Evolutionary conservation across 352 stramenopile species (phyloP), one percentile per base, ranked within the genome.

Genomic region (Pythium coloratum): DNA sequence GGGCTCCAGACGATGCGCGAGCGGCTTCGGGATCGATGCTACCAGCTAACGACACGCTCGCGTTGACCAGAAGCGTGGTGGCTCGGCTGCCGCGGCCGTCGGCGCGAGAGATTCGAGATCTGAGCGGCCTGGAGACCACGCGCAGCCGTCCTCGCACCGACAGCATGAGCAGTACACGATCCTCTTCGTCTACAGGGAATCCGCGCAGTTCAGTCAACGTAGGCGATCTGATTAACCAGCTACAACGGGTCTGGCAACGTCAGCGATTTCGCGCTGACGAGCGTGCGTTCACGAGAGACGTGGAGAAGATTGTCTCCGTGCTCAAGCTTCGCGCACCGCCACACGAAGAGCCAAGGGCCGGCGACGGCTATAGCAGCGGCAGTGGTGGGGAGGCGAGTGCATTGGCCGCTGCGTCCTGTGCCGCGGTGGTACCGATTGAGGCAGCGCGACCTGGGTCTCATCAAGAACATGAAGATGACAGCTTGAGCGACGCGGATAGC

Each of bases 211-310:
- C 40, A 9, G 42, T 62, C 9, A 28, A 53, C 26, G 51, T 72
- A 12, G 59, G 55, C n/a, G 82, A 92, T 55, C 70, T 94, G 32
- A 80, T 90, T 38, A 58, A 68, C 16, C 82, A 89, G 50, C 70
- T 92, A 7, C 82, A 90, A 61, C 68, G 73, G 30, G 67, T 94
- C 8, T 89, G 76, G 32, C 84, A 77, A 58, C 77, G 86, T 18
- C 82, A 91, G 68, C 82, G 82, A n/a, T 71, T 81, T 53, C 80
- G 82, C 4, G 74, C 76, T 0, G 86, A 94, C 33, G 86, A 92
- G 64, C 77, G 84, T 6, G 64, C 73, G 1, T 92, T 92, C 60
- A 76, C 84, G 24, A 76, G 84, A 34, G 86, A 92, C 36, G 76
- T 92, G 26, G 86, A 92, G 64, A 83, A 77, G 33, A 78, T 91